Conservation (phyloP, 1,139 yeast genomes). For the Taphrina communis region DNA sequence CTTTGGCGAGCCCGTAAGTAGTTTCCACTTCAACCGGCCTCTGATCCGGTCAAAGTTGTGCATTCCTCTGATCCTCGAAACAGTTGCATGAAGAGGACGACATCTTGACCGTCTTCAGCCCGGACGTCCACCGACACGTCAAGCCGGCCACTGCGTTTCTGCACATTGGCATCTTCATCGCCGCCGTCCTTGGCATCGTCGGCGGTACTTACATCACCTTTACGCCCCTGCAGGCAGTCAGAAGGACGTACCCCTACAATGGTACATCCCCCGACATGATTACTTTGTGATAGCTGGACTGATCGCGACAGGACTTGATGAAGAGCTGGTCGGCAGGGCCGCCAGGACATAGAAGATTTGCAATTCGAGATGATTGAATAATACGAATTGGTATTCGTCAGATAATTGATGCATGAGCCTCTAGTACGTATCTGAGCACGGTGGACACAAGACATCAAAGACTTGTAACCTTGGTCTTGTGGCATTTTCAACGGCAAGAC, state of each 20-base stretch:
- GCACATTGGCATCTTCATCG: constrained; percentile 52
- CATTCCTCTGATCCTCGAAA: not conserved
- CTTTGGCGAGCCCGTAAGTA: constrained; percentile 63
- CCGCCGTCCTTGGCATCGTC: constrained; percentile 64
- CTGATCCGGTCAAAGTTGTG: no score
- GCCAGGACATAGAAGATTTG: constrained; percentile 10
- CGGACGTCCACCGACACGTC: constrained; percentile 71
- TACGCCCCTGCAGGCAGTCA: constrained; percentile 24
- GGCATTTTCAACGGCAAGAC: no score
- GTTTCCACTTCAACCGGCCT: no score
- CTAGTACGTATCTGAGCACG: no score
- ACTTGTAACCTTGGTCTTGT: no score
- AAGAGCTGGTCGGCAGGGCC: constrained; percentile 24
- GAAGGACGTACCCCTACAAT: constrained; percentile 38
- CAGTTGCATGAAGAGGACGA: constrained; percentile 70
- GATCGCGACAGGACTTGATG: constrained; percentile 8
- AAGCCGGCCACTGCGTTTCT: constrained; percentile 66
- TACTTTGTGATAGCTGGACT: not conserved
- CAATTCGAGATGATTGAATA: no score
- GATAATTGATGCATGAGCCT: no score
- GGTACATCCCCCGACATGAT: not conserved
- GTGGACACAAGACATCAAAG: no score
- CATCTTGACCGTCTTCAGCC: constrained; percentile 83
- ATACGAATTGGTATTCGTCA: no score
- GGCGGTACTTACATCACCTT: constrained; percentile 59